Conservation (phyloP, 2,329 filamentous ascomycete species). For the Torrubiella hemipterigena region DNA sequence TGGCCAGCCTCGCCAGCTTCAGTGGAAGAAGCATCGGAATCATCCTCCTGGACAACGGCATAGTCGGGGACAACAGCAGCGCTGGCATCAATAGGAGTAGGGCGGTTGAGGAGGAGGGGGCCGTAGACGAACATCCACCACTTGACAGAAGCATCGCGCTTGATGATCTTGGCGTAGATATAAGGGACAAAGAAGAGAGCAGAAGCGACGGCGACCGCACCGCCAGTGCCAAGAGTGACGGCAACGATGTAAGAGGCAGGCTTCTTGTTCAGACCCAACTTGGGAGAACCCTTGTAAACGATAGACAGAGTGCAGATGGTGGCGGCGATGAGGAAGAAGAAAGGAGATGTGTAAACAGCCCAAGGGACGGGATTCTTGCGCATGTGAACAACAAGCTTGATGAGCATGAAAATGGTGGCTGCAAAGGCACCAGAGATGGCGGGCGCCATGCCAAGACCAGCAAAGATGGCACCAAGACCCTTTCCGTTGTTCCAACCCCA, state of each 20-base stretch:
- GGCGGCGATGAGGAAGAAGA: constrained; percentile 66
- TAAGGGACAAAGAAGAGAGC: constrained; percentile 65
- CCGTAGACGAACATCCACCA: constrained; percentile 52
- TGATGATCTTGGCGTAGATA: constrained; percentile 54
- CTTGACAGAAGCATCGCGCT: constrained; percentile 52
- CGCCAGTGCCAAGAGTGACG: constrained; percentile 53
- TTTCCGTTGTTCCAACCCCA: constrained; percentile 61
- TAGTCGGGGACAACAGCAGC: constrained; percentile 58
- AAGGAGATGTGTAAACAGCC: constrained; percentile 62
- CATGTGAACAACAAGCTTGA: constrained; percentile 59
- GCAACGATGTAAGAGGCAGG: constrained; percentile 54
- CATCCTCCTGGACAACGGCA: constrained; percentile 58
- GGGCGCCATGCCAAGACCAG: constrained; percentile 60
- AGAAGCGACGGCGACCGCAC: constrained; percentile 45
- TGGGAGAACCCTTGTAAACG: constrained; percentile 71
- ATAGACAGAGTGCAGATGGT: constrained; percentile 66
- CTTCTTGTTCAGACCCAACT: constrained; percentile 52
- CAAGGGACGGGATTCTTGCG: constrained; percentile 60
- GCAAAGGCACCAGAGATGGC: constrained; percentile 52
- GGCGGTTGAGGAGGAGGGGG: constrained; percentile 51
- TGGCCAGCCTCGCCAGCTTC: constrained; percentile 11
- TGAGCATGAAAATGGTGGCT: constrained; percentile 58
- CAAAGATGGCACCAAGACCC: constrained; percentile 61
- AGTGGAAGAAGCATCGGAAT: constrained; percentile 28
- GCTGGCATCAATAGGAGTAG: constrained; percentile 38